Conservation (phyloP, 2,329 filamentous ascomycete species). For the Scytalidium sp. region DNA sequence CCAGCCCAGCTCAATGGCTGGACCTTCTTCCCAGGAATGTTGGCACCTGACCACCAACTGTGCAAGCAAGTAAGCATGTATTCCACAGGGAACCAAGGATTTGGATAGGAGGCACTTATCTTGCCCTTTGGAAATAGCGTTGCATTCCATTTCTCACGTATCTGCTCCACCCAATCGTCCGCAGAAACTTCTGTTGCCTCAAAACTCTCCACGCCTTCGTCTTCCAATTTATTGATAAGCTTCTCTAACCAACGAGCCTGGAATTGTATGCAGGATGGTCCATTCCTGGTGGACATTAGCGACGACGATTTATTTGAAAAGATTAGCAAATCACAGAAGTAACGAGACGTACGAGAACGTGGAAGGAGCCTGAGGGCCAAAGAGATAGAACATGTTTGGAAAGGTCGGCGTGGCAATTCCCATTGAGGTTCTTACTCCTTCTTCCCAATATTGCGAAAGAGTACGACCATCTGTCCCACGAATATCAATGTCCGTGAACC, state of each 20-base stretch:
- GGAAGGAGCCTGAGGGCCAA: constrained; percentile 39
- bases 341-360: too few species aligned
- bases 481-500: constrained; percentile 28
- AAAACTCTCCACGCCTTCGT: constrained; percentile 28
- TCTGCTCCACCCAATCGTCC: constrained; percentile 28
- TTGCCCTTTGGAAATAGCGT: constrained; percentile 29
- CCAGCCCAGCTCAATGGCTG: constrained; percentile 30
- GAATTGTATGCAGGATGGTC: constrained; percentile 35
- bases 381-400: constrained; percentile 46
- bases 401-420: constrained; percentile 39
- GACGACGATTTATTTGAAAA: too few species aligned
- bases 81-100: too few species aligned
- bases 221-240: constrained; percentile 26
- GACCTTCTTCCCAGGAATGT: constrained; percentile 36
- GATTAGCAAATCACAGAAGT: too few species aligned
- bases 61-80: too few species aligned
- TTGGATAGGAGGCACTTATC: too few species aligned
- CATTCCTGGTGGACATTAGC: constrained; percentile 36
- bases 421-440: constrained; percentile 30
- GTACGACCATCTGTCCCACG: constrained; percentile 23
- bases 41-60: constrained; percentile 39
- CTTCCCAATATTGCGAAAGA: constrained; percentile 29
- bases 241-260: constrained; percentile 37
- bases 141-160: constrained; percentile 25
- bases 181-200: constrained; percentile 29